Base-by-base conservation (phyloP, 228 moss, liverwort and hornwort genomes). In the Sphagnum fallax region DNA sequence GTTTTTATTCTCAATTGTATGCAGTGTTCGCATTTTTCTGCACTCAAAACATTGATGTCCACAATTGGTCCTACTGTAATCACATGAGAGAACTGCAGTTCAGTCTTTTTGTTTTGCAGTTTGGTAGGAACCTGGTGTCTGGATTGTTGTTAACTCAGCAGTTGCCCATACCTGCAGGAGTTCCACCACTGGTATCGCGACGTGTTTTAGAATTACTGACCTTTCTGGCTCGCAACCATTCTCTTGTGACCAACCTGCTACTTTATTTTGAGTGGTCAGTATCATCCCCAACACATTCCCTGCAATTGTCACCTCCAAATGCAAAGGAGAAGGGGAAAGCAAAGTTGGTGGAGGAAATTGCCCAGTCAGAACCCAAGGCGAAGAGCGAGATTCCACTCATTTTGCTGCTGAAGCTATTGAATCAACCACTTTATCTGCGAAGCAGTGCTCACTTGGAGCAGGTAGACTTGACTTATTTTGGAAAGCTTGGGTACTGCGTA, bases 391-490 rank as follows among this genome's bases (percentile, higher is more conserved):
- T 90, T 13, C 98, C 98, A 52, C 84, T 98, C 48, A 84, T 93
- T 64, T 77, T 98, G 58, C 87, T 98, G 59, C 74, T 98, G 51
- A 98, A 93, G 83, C 78, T 93, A 59, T 71, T 98, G 79, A 98
- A 93, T 70, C 91, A 92, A 72, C 93, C 98, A 52, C 90, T 98
- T 7, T 98, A 93, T 77, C 91, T 91, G 72, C 91, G 93, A 75
- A 98, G 93, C 80, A 98, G 98, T 90, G 93, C 90, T 16, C 98
- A 93, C 73, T 80, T 98, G 80, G 98, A 98, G 73, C 97, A 93
- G 97, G 97, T 97, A 74, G 51, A 49, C 12, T 49, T 60, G 47
- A 16, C 6, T n/a, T 73, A 32, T 32, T 32, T 32, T 32, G 32
- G 32, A 32, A 32, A 32, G 32, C 32, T 32, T 32, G 32, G 32